phyloP scores from a whole-genome alignment of 2,329 filamentous ascomycete genomes.

The Colletotrichum sublineola region DNA sequence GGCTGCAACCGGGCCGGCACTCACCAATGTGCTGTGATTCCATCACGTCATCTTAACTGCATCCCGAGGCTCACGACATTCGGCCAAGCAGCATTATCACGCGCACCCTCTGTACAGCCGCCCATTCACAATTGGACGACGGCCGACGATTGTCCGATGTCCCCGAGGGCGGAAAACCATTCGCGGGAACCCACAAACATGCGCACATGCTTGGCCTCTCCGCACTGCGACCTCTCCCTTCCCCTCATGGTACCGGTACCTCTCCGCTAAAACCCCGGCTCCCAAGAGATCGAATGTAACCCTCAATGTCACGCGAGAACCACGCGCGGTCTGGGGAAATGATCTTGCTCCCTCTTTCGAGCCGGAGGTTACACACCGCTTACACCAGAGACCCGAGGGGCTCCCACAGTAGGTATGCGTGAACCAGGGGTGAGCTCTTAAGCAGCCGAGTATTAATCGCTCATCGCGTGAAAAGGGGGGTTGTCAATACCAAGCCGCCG shows the following conservation, averaged over 20 bases:
- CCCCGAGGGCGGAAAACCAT: neutral
- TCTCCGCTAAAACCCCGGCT: conserved; percentile 16
- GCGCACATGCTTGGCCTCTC: neutral
- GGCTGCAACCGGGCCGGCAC: conserved; percentile 27
- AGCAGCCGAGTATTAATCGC: neutral
- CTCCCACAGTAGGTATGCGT: neutral
- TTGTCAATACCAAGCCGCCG: conserved; percentile 18
- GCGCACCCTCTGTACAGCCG: neutral
- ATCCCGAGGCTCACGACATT: neutral
- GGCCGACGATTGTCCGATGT: conserved; percentile 13
- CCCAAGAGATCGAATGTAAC: conserved; percentile 38
- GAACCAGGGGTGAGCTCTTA: neutral
- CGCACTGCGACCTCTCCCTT: neutral
- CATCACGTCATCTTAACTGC: conserved; percentile 26
- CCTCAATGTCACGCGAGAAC: conserved; percentile 26
- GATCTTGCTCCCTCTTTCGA: conserved; percentile 22
- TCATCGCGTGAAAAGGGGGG: conserved; percentile 4
- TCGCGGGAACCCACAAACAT: conserved; percentile 3
- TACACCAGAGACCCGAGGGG: neutral
- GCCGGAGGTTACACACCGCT: conserved; percentile 22
- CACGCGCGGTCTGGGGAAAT: neutral
- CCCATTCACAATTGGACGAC: conserved; percentile 10
- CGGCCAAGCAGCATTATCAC: neutral
- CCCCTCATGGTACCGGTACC: conserved; percentile 18
- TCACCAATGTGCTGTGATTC: conserved; percentile 17